phyloP scores from a whole-genome alignment of 805 yeast species.

The Kluyveromyces siamensis region DNA sequence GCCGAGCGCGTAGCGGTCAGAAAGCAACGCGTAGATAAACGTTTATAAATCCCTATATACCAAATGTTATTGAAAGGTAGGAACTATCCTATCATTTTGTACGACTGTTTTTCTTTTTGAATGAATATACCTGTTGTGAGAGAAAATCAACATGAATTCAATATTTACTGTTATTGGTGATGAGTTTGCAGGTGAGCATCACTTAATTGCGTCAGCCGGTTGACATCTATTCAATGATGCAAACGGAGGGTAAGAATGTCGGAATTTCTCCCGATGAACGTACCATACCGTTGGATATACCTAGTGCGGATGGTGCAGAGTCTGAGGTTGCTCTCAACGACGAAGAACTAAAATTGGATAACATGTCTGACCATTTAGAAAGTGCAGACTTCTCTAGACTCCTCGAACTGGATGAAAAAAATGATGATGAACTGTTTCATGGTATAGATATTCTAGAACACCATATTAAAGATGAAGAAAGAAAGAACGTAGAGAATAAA shows the following conservation, averaged over 20 bases:
- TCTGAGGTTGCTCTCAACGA: background rate
- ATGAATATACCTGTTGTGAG: background rate
- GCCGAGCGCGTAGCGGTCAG: slow-evolving; percentile 62
- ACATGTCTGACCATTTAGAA: slow-evolving; percentile 17
- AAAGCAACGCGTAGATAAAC: slow-evolving; percentile 38
- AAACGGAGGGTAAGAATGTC: slow-evolving; percentile 1
- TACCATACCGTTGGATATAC: background rate
- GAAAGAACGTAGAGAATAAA: background rate
- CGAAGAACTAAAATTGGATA: slow-evolving; percentile 15
- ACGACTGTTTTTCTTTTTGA: background rate
- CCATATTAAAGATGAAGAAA: slow-evolving; percentile 9
- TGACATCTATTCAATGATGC: background rate
- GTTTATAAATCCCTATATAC: background rate
- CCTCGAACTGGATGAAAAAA: slow-evolving; percentile 24
- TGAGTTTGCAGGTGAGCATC: background rate
- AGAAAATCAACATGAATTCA: background rate
- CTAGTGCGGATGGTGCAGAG: background rate
- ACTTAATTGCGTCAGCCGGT: background rate
- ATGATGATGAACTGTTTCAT: slow-evolving; percentile 22
- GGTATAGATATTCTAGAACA: slow-evolving; percentile 13
- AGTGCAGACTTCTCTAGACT: slow-evolving; percentile 25
- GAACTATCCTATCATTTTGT: background rate
- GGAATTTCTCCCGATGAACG: background rate
- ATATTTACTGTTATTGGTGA: background rate
- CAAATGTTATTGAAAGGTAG: too few relatives aligned